Conservation (phyloP, 768 basidiomycete species). For the Suillus plorans region DNA sequence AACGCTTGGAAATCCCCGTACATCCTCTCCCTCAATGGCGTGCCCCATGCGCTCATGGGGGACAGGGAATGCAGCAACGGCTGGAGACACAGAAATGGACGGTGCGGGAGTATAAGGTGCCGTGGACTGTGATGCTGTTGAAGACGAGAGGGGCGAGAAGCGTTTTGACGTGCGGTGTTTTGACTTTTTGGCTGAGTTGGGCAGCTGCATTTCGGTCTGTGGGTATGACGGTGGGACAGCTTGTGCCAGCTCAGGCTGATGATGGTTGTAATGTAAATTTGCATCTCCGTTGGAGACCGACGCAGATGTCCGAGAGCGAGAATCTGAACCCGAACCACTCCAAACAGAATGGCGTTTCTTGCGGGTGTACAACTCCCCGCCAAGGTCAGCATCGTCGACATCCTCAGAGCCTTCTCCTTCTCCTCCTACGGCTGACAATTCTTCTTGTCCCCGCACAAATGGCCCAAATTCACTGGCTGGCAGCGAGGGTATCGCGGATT, state of each 20-base stretch:
- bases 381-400: constrained; percentile 60
- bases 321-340: constrained; percentile 50
- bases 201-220: constrained; percentile 28
- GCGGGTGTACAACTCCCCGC: constrained; percentile 52
- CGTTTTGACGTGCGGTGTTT: constrained; percentile 26
- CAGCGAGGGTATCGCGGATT: not conserved
- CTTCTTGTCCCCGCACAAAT: constrained; percentile 21
- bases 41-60: constrained; percentile 35
- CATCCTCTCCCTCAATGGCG: constrained; percentile 27
- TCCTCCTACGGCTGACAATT: not conserved
- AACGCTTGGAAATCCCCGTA: constrained; percentile 35
- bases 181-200: constrained; percentile 16
- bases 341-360: constrained; percentile 30
- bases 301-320: constrained; percentile 60
- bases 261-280: constrained; percentile 24
- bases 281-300: constrained; percentile 36
- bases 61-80: constrained; percentile 24
- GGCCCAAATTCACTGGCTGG: constrained; percentile 25
- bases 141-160: constrained; percentile 37
- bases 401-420: constrained; percentile 25
- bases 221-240: constrained; percentile 25
- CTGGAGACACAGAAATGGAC: constrained; percentile 28
- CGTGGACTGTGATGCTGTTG: constrained; percentile 45
- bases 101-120: constrained; percentile 43
- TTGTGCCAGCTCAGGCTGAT: constrained; percentile 19